phyloP scores from a whole-genome alignment of 2,329 filamentous ascomycete genomes.

The Alternaria alternata region DNA sequence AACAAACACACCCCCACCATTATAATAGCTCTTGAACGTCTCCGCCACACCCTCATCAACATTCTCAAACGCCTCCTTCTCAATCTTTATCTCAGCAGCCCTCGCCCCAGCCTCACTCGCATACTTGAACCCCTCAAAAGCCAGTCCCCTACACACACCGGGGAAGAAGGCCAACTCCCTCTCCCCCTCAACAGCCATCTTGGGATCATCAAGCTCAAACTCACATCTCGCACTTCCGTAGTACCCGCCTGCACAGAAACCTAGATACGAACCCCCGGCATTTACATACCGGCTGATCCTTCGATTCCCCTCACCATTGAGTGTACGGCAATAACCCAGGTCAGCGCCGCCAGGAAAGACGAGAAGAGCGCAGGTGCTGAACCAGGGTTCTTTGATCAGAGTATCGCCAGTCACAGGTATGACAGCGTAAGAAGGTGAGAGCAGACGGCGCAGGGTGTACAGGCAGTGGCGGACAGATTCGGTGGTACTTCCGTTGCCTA shows the following conservation, averaged over 20 bases:
- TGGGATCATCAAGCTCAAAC: constrained; percentile 85
- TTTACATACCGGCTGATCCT: constrained; percentile 86
- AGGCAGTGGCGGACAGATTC: constrained; percentile 91
- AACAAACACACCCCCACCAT: constrained; percentile 93
- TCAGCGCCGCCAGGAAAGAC: constrained; percentile 96
- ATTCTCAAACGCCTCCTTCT: constrained; percentile 64
- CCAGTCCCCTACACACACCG: constrained; percentile 82
- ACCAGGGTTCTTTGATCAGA: constrained; percentile 92
- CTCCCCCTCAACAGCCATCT: constrained; percentile 83
- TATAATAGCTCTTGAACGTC: constrained; percentile 82
- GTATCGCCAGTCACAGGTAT: constrained; percentile 81
- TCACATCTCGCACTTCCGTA: constrained; percentile 84
- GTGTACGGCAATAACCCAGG: constrained; percentile 83
- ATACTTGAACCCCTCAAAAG: constrained; percentile 90
- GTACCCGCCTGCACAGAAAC: constrained; percentile 94
- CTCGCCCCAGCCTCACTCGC: constrained; percentile 84
- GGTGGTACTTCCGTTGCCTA: constrained; percentile 83
- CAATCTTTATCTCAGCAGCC: constrained; percentile 72
- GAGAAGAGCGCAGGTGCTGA: constrained; percentile 82
- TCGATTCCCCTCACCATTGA: constrained; percentile 89
- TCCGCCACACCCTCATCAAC: constrained; percentile 62
- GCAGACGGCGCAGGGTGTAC: constrained; percentile 82
- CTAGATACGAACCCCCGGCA: constrained; percentile 83
- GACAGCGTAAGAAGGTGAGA: constrained; percentile 92
- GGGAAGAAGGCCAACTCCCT: constrained; percentile 90